Percentiles rank a stretch among this genome's conserved stretches.
These are phyloP conservation scores for Simplicillium aogashimaense DNA, from an alignment of 2,329 filamentous ascomycete species.

Conservation along the genomic window DNA sequence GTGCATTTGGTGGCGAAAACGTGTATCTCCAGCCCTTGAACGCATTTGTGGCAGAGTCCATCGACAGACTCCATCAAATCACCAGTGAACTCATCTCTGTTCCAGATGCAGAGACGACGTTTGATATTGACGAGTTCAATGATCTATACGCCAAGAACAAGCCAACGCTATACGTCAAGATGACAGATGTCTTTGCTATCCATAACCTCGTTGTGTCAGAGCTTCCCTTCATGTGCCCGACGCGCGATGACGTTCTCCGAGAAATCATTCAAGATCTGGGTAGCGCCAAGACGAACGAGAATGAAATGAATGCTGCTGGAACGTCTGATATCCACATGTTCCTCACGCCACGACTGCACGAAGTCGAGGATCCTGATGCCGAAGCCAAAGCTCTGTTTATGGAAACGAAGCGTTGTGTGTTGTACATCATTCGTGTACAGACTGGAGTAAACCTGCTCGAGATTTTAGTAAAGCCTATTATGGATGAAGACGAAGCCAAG, in stretches of 20 bases:
- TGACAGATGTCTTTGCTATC: slow-evolving; percentile 93
- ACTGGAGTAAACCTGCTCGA: slow-evolving; percentile 87
- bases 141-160: slow-evolving; percentile 94
- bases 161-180: slow-evolving; percentile 98
- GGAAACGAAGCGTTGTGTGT: slow-evolving; percentile 92
- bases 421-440: slow-evolving; percentile 97
- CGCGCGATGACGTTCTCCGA: slow-evolving; percentile 75
- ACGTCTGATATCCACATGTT: slow-evolving; percentile 87
- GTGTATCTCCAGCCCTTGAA: slow-evolving; percentile 94
- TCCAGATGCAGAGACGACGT: slow-evolving; percentile 78
- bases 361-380: slow-evolving; percentile 85
- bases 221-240: slow-evolving; percentile 65
- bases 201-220: slow-evolving; percentile 80
- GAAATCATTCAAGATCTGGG: slow-evolving; percentile 91
- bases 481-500: slow-evolving; percentile 75
- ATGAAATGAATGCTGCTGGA: slow-evolving; percentile 77
- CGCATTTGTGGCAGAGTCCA: slow-evolving; percentile 77
- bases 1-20: slow-evolving; percentile 87
- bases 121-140: slow-evolving; percentile 98
- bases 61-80: slow-evolving; percentile 67
- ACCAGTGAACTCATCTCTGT: slow-evolving; percentile 73
- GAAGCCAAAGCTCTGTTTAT: slow-evolving; percentile 90
- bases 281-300: slow-evolving; percentile 93
- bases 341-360: slow-evolving; percentile 79
- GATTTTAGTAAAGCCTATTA: slow-evolving; percentile 85